Base-by-base conservation (phyloP, 2,329 filamentous ascomycete genomes). In the Tolypocladium tundrense region DNA sequence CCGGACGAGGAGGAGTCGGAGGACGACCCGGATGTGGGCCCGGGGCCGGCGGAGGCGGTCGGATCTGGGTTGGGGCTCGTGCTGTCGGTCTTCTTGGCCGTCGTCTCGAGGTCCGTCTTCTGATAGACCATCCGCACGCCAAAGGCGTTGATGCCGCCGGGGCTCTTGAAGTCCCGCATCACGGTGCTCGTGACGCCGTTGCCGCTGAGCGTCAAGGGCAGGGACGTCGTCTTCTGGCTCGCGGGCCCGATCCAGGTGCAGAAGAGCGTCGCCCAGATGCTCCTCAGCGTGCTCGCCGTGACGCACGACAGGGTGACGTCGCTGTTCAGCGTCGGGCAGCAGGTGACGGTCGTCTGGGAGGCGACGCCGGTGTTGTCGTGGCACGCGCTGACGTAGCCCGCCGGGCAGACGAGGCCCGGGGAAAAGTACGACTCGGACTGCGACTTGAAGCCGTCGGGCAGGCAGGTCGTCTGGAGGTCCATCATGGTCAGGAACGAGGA, bases 41-140 rank as follows among this genome's bases (percentile, higher is more conserved):
- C 3, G 14, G 31, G n/a, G 4, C 10, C 24, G 11, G 40, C 27
- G 27, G 45, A 11, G 7, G 6, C 35, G 6, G 16, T 39, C 8
- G 58, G 16, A 9, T 16, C 31, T 19, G 35, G 7, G 21, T 11
- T 35, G 21, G 61, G 9, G 14, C 52, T 55, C 4, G 56, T 54
- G 1, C 60, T 57, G 19, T 57, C 54, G n/a, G 59, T 52, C 16
- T 53, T 52, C 4, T 45, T 54, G 16, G 58, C 64, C 24, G 56
- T 61, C 39, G 59, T 58, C 3, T 56, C 24, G 3, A 68, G 31
- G 42, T 72, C 69, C 9, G 62, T 69, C n/a, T 60, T 45, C 43
- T 72, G 63, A 55, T 71, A 68, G 13, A 73, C 65, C 70, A 73
- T 73, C 9, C 68, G 64, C 13, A 73, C 54, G 40, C 71, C 71